A percentile compares a stretch with the other conserved stretches of the same genome.
These are phyloP conservation scores for Colletotrichum musicola DNA, from an alignment of 2,329 filamentous ascomycete species.

Conservation along the genomic window DNA sequence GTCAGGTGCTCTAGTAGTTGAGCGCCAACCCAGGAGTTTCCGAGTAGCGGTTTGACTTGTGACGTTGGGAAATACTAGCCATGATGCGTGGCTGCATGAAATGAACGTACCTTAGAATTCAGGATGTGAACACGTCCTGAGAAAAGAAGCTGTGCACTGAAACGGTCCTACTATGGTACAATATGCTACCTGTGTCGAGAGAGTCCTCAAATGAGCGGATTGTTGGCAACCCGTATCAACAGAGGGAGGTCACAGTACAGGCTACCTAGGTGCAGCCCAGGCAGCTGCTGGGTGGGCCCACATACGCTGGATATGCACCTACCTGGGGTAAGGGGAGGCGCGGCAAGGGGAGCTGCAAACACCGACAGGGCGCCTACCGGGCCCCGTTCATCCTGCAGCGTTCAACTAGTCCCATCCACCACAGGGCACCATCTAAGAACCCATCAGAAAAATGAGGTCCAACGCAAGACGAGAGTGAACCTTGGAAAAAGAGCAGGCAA, in stretches of 20 bases:
- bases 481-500: slow-evolving; percentile 4
- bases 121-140: slow-evolving; percentile 9
- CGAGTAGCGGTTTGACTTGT: slow-evolving; percentile 36
- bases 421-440: background rate
- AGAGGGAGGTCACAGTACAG: background rate
- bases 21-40: slow-evolving; percentile 35
- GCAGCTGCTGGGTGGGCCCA: background rate
- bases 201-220: no score
- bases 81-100: slow-evolving; percentile 32
- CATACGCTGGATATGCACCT: background rate
- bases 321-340: no score
- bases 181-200: background rate
- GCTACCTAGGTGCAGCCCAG: no score
- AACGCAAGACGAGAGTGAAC: slow-evolving; percentile 3
- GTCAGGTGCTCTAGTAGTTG: slow-evolving; percentile 23
- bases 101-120: slow-evolving; percentile 36
- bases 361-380: background rate
- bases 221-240: background rate
- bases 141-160: slow-evolving; percentile 23
- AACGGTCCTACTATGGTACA: background rate
- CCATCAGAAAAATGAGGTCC: background rate
- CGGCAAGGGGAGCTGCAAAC: no score
- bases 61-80: slow-evolving; percentile 26
- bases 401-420: no score
- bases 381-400: background rate